Evolutionary conservation across 1,139 yeast species (phyloP).

Genomic region (Diutina rugosa): DNA sequence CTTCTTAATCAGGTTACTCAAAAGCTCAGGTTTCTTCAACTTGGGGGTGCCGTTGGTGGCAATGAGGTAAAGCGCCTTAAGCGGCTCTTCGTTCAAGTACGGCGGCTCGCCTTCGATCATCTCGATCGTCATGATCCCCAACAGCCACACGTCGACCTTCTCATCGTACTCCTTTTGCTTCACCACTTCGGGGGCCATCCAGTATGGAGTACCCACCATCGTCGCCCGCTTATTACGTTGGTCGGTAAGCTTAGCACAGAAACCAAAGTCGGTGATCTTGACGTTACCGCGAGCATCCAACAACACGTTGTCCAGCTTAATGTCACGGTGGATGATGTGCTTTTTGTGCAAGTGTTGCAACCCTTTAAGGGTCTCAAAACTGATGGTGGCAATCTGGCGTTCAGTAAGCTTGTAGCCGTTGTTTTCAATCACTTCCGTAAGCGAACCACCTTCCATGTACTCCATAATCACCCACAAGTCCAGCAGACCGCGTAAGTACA

Average conservation of each 20-base stretch:
- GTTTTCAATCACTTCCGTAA: slow-evolving; percentile 87
- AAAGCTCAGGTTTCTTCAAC: slow-evolving; percentile 72
- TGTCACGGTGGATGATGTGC: slow-evolving; percentile 94
- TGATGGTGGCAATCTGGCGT: slow-evolving; percentile 91
- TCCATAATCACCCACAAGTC: slow-evolving; percentile 97
- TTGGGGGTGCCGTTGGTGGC: slow-evolving; percentile 95
- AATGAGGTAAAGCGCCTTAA: slow-evolving; percentile 80
- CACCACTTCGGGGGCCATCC: slow-evolving; percentile 99
- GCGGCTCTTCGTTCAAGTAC: slow-evolving; percentile 89
- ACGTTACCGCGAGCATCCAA: slow-evolving; percentile 76
- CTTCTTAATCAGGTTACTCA: slow-evolving; percentile 71
- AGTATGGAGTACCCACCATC: slow-evolving; percentile 98
- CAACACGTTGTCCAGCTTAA: slow-evolving; percentile 86
- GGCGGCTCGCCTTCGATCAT: slow-evolving; percentile 99
- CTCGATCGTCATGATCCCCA: slow-evolving; percentile 95
- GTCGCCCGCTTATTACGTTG: slow-evolving; percentile 79
- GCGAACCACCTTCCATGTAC: slow-evolving; percentile 95
- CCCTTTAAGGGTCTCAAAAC: slow-evolving; percentile 82
- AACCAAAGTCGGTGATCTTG: slow-evolving; percentile 81
- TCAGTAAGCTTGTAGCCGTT: slow-evolving; percentile 56
- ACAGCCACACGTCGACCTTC: slow-evolving; percentile 93
- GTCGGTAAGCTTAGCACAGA: slow-evolving; percentile 94
- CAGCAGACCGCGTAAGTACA: slow-evolving; percentile 58
- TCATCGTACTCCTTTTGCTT: slow-evolving; percentile 92
- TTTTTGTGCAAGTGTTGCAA: slow-evolving; percentile 78